phyloP scores from a whole-genome alignment of 305 asterid genomes.

The Petunia hybrid region DNA sequence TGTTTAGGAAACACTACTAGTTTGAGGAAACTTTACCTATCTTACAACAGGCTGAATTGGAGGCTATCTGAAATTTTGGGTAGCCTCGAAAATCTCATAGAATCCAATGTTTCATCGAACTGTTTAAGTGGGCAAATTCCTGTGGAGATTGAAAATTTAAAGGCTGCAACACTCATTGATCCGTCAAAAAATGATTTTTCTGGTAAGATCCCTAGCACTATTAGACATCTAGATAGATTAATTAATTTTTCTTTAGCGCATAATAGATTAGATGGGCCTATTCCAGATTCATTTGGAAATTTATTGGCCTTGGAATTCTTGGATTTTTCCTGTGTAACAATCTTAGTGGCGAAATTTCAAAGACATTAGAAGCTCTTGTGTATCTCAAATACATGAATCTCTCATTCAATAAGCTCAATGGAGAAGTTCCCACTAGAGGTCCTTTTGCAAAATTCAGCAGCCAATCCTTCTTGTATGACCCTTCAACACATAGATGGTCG shows the following conservation, averaged over 20 bases:
- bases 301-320: neutral
- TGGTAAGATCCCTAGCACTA: neutral
- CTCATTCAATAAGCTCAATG: no score
- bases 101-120: neutral
- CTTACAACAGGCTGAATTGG: neutral
- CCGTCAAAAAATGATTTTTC: conserved; percentile 14
- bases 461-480: no score
- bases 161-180: conserved; percentile 31
- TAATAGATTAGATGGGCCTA: neutral
- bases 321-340: no score
- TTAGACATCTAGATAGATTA: neutral
- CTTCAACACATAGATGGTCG: no score
- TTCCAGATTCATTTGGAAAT: neutral
- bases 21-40: conserved; percentile 11
- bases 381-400: no score
- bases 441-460: no score
- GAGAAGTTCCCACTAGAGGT: no score
- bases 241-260: neutral
- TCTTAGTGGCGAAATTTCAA: no score
- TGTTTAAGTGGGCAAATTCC: conserved; percentile 12
- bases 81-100: conserved; percentile 10
- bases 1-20: neutral
- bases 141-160: conserved; percentile 31
- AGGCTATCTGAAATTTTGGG: neutral
- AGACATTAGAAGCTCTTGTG: no score